Evolutionary conservation across 257 asterid species (phyloP), one percentile per base, ranked within the genome.

Genomic region (Forsythia suspensa): DNA sequence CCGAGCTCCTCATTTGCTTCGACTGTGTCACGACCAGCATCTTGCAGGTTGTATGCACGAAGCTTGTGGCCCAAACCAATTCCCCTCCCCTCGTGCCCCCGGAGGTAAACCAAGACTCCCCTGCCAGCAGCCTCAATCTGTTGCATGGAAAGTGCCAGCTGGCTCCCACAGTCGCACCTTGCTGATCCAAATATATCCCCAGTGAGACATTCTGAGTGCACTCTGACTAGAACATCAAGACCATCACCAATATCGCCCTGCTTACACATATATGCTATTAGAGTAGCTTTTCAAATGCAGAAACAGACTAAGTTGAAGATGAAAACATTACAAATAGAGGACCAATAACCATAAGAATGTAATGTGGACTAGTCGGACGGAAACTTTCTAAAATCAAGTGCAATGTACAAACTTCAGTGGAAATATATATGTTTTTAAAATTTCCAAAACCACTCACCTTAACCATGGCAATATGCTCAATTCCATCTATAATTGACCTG

Each of bases 1-100:
- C 99, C 98, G 79, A 95, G 91, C 82, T 95, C 99, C 86, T 95
- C 98, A 10, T 95, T 93, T 4, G 98, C 99, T 87, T 95, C 98
- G 34, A 95, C 97, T 3, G 99, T 93, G 82, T 93, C 99, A 44
- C 96, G 90, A 34, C 99, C 99, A 42, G 83, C 97, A 77, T 95
- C 99, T 82, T 95, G 99, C 79, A 95, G 86, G 79, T 89, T 93
- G 90, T 95, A 95, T 43, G 99, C 98, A 8, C 94, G 94, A 20
- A 95, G 99, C 67, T 95, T 95, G 88, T 95, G 99, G 74, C 99
- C 99, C 81, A 96, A 84, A 77, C 99, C 99, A 8, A 96, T 96
- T 38, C 99, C 99, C 48, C 98, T 86, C 51, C 99, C 98, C 82
- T 96, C 99, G 21, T 96, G 99, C 65, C 99, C 99, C 37, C 98